These are phyloP conservation scores for Ambrosiella beaveri DNA, from an alignment of 2,329 filamentous ascomycete genomes.

Conservation along the genomic window DNA sequence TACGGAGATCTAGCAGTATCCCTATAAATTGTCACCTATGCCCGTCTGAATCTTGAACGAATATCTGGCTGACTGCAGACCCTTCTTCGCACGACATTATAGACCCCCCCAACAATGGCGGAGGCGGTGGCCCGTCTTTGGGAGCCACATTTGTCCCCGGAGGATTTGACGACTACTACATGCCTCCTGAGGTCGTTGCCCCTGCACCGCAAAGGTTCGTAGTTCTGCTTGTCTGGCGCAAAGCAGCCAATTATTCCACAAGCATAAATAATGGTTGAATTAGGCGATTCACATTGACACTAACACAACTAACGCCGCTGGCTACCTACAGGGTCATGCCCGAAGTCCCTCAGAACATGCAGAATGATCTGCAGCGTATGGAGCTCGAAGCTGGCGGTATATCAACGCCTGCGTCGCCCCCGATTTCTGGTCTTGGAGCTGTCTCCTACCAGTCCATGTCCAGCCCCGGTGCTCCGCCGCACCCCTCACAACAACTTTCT, in stretches of 20 bases:
- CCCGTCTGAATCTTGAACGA: too few species aligned
- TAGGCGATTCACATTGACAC: conserved; percentile 5
- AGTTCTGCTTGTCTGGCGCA: conserved; percentile 1
- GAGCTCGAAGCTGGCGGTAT: conserved; percentile 52
- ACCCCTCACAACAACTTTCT: conserved; percentile 7
- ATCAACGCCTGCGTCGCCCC: conserved; percentile 24
- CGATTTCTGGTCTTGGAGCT: conserved; percentile 18
- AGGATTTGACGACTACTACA: conserved; percentile 41
- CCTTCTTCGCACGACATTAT: neutral
- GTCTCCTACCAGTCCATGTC: conserved; percentile 24
- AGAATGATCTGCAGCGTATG: conserved; percentile 80
- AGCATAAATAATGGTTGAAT: neutral
- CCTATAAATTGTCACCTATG: too few species aligned
- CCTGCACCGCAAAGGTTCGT: conserved; percentile 39
- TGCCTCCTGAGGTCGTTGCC: conserved; percentile 39
- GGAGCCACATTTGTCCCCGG: conserved; percentile 43
- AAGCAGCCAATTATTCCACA: neutral
- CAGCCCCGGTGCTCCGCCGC: conserved; percentile 14
- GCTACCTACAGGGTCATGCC: conserved; percentile 56
- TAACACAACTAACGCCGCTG: conserved; percentile 3
- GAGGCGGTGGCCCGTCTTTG: conserved; percentile 17
- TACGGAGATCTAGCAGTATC: too few species aligned
- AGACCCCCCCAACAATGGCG: conserved; percentile 6
- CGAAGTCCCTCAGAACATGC: conserved; percentile 92
- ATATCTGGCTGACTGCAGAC: neutral